Evolutionary conservation across 257 asterid species (phyloP).

Genomic region (Solanum medicagineum): DNA sequence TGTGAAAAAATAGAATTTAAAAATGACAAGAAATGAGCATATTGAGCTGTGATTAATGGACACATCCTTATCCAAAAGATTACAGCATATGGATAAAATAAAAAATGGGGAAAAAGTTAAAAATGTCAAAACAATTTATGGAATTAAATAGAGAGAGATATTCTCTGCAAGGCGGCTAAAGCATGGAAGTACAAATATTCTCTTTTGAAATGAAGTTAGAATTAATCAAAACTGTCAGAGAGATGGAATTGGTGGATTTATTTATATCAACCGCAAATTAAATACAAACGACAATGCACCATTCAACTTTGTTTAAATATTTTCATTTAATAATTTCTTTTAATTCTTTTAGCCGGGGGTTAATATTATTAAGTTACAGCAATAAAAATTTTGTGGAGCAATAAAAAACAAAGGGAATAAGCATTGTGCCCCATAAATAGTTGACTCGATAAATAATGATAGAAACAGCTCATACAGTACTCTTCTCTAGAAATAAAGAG

Average conservation of each 20-base stretch:
- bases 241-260: not conserved
- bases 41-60: not conserved
- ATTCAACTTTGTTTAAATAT: not conserved
- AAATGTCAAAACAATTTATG: not conserved
- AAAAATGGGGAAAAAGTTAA: not conserved
- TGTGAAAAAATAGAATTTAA: not conserved
- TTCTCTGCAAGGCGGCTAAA: not conserved
- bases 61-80: not conserved
- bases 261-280: not conserved
- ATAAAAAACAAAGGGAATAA: not conserved
- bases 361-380: slow-evolving; percentile 16
- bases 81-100: not conserved
- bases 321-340: not conserved
- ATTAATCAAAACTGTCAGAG: not conserved
- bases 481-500: not conserved
- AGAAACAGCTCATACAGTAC: slow-evolving; percentile 34
- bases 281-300: not conserved
- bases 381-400: not conserved
- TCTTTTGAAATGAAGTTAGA: not conserved
- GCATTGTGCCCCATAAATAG: slow-evolving; percentile 12
- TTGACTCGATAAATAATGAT: slow-evolving; percentile 38
- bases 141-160: not conserved
- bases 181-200: not conserved
- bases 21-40: not conserved
- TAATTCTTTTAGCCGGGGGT: not conserved